Evolutionary conservation across 2,329 filamentous ascomycete species (phyloP).

Genomic region (Beauveria pseudobassiana): DNA sequence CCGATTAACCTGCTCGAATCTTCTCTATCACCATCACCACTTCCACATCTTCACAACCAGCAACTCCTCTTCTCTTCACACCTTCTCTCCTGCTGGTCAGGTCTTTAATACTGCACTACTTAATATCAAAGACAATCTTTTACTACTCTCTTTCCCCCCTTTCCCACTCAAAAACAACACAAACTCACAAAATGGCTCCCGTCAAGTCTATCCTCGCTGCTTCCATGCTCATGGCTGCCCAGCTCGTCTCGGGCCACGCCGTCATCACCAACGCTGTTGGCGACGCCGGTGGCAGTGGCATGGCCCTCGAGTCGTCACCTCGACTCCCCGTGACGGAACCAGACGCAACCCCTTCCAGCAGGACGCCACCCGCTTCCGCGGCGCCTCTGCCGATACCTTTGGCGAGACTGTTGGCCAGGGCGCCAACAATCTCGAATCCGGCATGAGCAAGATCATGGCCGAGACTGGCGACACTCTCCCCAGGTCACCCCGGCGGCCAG

Average conservation of each 20-base stretch:
- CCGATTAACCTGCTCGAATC: conserved; percentile 8
- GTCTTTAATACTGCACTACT: background rate
- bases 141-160: background rate
- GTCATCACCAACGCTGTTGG: conserved; percentile 53
- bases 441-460: conserved; percentile 50
- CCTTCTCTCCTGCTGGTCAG: conserved; percentile 8
- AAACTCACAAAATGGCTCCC: conserved; percentile 19
- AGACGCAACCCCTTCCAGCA: conserved; percentile 54
- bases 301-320: conserved; percentile 42
- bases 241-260: conserved; percentile 53
- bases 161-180: conserved; percentile 8
- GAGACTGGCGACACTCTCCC: conserved; percentile 47
- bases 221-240: conserved; percentile 43
- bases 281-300: conserved; percentile 49
- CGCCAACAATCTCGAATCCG: conserved; percentile 47
- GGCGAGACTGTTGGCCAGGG: conserved; percentile 53
- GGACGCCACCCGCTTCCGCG: conserved; percentile 55
- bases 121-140: background rate
- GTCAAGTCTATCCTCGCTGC: conserved; percentile 30
- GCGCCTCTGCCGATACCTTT: conserved; percentile 41
- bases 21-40: conserved; percentile 10
- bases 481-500: conserved; percentile 51
- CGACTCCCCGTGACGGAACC: conserved; percentile 55
- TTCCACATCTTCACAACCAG: conserved; percentile 6
- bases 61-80: conserved; percentile 1